Evolutionary conservation across 345 rosid species (phyloP), one percentile per base, ranked within the genome.

Genomic region (Linum tenue): DNA sequence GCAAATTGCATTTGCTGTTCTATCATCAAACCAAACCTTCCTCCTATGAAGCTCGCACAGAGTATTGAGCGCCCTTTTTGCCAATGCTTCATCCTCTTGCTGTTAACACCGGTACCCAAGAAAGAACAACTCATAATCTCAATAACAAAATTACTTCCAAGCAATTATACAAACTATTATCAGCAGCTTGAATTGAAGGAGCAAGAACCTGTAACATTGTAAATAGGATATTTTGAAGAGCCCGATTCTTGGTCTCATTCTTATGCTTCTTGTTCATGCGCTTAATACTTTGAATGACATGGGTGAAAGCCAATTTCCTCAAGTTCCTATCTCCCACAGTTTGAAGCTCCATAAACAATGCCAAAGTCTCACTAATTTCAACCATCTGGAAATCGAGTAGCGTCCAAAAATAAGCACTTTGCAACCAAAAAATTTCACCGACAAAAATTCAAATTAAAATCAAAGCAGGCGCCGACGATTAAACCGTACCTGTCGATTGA

Each of bases 1-100:
- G 76, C 99, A 94, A 73, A 94, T 85, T 2, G 97, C 89, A 84
- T 90, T 85, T 31, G 96, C 88, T 37, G 96, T 88, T 80, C 95
- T 87, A 10, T 88, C 95, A 70, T 94, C 88, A 70, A 82, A 80
- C 99, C 99, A 94, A 35, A 87, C 86, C 77, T 84, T 88, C 75
- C 83, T 86, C 65, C 89, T 74, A 57, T 83, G 96, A 72, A 90
- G 90, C 68, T 83, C 95, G 39, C 96, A 85, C 8, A 94, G 71
- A 0, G 89, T 85, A 61, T 79, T 69, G 64, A 94, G 92, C 0
- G 92, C 69, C 73, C 96, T 85, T 78, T 81, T 94, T 4, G 96
- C 92, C 69, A 72, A 79, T 9, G 80, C 69, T 78, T 90, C 97
- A 75, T 94, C 90, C 63, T 86, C 97, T 82, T 77, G 83, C 97